Evolutionary conservation across 2,329 filamentous ascomycete genomes (phyloP).

Genomic region (Apiospora aurea): DNA sequence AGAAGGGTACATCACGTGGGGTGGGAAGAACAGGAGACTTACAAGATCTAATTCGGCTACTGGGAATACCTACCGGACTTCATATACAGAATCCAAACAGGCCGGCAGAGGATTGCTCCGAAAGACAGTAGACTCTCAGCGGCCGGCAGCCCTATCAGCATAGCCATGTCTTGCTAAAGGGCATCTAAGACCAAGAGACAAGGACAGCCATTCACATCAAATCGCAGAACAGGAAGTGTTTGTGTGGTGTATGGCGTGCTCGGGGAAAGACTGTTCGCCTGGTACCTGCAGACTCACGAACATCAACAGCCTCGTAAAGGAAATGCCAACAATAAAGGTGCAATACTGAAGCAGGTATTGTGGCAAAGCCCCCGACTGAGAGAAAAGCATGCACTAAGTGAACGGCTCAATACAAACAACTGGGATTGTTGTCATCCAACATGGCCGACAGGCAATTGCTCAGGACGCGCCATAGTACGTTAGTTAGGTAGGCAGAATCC

Average conservation of each 20-base stretch:
- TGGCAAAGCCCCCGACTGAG: background rate
- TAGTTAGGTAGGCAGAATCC: too few species aligned
- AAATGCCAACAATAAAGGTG: background rate
- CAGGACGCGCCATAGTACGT: background rate
- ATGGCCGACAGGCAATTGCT: background rate
- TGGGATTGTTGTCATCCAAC: background rate
- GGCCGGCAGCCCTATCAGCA: background rate
- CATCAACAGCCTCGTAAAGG: background rate
- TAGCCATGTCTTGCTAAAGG: background rate
- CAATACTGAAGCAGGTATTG: background rate
- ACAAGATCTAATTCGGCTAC: background rate
- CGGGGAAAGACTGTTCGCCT: background rate
- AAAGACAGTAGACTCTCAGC: background rate
- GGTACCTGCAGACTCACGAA: background rate
- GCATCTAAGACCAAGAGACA: background rate
- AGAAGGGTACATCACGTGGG: background rate
- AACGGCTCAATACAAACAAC: background rate
- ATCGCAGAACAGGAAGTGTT: background rate
- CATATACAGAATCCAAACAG: background rate
- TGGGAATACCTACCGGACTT: background rate
- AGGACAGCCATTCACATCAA: background rate
- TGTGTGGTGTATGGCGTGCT: background rate
- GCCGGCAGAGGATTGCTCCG: too few species aligned
- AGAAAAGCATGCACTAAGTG: background rate
- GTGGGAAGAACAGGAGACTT: background rate